Evolutionary conservation across 1,284 basidiomycete genomes (phyloP).

Genomic region (Ceratobasidium sp.): DNA sequence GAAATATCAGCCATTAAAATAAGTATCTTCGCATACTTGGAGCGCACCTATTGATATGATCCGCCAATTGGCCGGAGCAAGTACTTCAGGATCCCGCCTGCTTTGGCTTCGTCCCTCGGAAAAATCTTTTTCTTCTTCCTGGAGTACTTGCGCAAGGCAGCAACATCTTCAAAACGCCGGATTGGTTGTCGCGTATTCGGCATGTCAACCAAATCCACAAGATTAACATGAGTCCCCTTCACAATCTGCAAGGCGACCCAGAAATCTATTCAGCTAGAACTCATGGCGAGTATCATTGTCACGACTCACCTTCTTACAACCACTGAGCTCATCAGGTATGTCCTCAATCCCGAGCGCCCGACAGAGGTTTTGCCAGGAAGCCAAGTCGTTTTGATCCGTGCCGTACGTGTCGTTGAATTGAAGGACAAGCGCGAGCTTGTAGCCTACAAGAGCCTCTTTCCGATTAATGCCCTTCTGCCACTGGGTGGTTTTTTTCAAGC

Average conservation of each 20-base stretch:
- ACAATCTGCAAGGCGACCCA: background rate
- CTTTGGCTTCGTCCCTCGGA: slow-evolving; percentile 6
- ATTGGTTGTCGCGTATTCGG: background rate
- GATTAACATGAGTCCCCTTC: background rate
- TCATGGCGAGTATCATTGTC: too few relatives aligned
- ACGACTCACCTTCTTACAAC: slow-evolving; percentile 10
- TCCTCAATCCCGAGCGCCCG: background rate
- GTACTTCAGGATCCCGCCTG: slow-evolving; percentile 19
- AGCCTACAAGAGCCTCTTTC: background rate
- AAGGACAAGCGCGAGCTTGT: slow-evolving; percentile 1
- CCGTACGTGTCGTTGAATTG: slow-evolving; percentile 33
- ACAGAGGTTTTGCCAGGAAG: slow-evolving; percentile 35
- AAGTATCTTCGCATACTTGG: too few relatives aligned
- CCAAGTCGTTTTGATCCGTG: slow-evolving; percentile 26
- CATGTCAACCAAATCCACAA: slow-evolving; percentile 23
- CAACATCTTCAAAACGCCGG: background rate
- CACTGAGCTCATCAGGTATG: background rate
- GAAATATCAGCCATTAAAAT: too few relatives aligned
- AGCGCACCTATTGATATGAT: background rate
- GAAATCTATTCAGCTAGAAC: background rate
- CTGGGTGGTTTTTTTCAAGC: background rate
- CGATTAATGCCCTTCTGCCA: background rate
- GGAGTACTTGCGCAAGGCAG: background rate
- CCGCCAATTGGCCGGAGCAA: slow-evolving; percentile 4
- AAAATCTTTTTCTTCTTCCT: slow-evolving; percentile 10